Evolutionary conservation across 2,329 filamentous ascomycete species (phyloP).

Genomic region (Verticillium klebahnii): DNA sequence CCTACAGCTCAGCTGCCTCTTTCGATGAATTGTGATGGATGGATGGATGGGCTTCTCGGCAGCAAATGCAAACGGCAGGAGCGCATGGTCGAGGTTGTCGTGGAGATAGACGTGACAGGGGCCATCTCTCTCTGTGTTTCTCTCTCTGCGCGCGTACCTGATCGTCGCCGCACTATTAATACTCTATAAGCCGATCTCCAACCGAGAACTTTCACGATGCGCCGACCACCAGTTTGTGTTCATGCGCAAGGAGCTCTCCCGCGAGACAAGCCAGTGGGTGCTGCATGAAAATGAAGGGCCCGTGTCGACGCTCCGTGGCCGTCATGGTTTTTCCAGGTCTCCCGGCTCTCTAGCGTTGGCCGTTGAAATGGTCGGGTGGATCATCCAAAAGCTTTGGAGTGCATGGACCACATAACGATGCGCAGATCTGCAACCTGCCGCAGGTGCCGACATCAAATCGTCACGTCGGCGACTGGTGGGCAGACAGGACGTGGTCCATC

Average conservation of each 20-base stretch:
- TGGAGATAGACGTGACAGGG: background rate
- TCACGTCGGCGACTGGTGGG: background rate
- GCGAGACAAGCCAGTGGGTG: no score
- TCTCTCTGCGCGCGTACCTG: background rate
- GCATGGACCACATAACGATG: background rate
- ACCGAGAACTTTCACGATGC: background rate
- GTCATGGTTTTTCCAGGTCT: background rate
- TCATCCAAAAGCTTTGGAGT: background rate
- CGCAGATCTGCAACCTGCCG: slow-evolving; percentile 1
- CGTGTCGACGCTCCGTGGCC: no score
- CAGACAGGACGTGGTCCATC: background rate
- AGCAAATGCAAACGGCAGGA: background rate
- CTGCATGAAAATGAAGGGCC: no score
- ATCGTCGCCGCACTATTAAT: background rate
- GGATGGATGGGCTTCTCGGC: background rate
- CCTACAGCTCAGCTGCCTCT: no score
- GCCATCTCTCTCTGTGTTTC: background rate
- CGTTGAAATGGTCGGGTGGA: background rate
- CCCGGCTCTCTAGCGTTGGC: background rate
- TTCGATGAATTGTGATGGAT: no score
- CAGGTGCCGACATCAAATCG: background rate
- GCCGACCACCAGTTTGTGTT: background rate
- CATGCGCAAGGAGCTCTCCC: background rate
- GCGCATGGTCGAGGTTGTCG: background rate
- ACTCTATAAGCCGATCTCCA: background rate